These are phyloP conservation scores for Trypanosoma cruzi DNA, from an alignment of 208 protist genomes.

Conservation along the genomic window DNA sequence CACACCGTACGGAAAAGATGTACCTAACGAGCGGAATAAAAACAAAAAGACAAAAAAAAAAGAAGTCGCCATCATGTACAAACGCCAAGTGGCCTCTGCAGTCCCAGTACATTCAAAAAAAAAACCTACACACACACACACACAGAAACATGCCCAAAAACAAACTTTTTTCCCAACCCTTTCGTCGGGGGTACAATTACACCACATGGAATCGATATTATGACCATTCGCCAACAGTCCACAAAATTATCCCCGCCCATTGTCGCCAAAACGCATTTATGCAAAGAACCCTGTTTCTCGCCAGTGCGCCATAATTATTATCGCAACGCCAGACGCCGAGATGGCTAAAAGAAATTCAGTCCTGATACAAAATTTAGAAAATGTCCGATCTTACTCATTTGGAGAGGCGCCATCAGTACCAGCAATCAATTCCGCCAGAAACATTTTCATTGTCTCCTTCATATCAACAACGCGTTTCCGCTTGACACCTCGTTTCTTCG, in stretches of 20 bases:
- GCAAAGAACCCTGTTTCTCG: neutral
- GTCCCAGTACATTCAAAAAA: no score
- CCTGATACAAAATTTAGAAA: neutral
- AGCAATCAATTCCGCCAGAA: conserved; percentile 20
- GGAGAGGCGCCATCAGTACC: neutral
- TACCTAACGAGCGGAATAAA: neutral
- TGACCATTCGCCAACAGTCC: neutral
- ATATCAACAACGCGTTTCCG: conserved; percentile 12
- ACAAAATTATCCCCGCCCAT: neutral
- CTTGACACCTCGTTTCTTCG: conserved; percentile 6
- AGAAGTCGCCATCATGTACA: neutral
- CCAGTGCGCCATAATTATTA: neutral
- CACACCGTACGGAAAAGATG: neutral
- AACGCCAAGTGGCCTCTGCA: no score
- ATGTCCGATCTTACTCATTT: neutral
- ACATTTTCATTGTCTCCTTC: conserved; percentile 23
- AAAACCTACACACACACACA: neutral
- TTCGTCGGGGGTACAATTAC: neutral
- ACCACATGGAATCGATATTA: neutral
- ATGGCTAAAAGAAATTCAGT: neutral
- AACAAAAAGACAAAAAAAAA: neutral
- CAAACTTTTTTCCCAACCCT: neutral
- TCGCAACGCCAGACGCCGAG: neutral
- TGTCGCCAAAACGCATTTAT: neutral
- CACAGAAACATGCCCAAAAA: neutral